Conservation (phyloP, 345 rosid genomes). For the Citrus mangshanensis region DNA sequence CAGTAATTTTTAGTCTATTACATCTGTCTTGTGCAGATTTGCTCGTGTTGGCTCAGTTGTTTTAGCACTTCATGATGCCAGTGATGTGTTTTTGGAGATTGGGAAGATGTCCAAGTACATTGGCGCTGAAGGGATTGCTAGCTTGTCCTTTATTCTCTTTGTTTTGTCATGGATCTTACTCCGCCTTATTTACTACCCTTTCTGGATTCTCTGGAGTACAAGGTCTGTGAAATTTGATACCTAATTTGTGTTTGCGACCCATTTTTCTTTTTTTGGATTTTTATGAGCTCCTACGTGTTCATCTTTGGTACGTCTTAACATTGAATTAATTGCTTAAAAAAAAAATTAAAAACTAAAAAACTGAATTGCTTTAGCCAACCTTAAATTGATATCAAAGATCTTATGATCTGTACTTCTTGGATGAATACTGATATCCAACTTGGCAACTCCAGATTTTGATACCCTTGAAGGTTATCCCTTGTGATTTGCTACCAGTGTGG, state of each 20-base stretch:
- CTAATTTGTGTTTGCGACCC: neutral
- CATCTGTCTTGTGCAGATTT: constrained; percentile 50
- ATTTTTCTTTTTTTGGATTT: neutral
- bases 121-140: constrained; percentile 78
- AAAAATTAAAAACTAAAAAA: neutral
- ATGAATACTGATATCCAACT: neutral
- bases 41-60: constrained; percentile 89
- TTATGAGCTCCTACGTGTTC: neutral
- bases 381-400: neutral
- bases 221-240: constrained; percentile 51
- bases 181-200: constrained; percentile 92
- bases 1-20: neutral
- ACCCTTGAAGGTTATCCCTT: neutral
- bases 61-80: constrained; percentile 93
- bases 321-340: neutral
- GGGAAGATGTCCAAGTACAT: constrained; percentile 96
- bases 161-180: constrained; percentile 82
- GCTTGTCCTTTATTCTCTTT: constrained; percentile 72
- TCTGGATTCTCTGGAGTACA: constrained; percentile 99
- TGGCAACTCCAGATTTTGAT: neutral
- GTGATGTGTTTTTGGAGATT: constrained; percentile 88
- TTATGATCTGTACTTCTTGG: neutral
- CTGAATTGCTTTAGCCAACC: neutral
- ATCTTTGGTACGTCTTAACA: neutral
- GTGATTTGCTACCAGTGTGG: neutral